A percentile compares a stretch with the other conserved stretches of the same genome.
phyloP scores from a whole-genome alignment of 1,139 yeast species.

The Candida tropicalis region DNA sequence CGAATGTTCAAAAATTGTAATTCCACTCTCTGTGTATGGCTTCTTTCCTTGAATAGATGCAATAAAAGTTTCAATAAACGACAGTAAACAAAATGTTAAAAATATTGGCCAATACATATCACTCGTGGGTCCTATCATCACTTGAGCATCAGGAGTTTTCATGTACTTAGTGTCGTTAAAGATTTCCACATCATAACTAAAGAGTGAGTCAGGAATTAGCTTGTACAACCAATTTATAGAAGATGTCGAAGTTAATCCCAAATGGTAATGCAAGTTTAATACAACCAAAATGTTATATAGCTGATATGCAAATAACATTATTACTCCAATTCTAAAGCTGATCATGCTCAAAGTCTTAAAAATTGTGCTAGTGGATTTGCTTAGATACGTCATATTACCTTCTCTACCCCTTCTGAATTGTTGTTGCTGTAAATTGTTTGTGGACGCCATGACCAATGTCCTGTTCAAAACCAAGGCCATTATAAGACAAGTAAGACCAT shows the following conservation, averaged over 20 bases:
- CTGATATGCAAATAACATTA: constrained; percentile 35
- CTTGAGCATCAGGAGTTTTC: constrained; percentile 34
- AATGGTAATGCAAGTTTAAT: constrained; percentile 29
- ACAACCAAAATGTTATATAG: constrained; percentile 40
- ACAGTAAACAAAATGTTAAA: constrained; percentile 60
- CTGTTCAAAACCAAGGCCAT: constrained; percentile 69
- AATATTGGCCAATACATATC: constrained; percentile 67
- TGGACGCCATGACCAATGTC: constrained; percentile 66
- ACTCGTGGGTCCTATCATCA: constrained; percentile 54
- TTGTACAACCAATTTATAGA: constrained; percentile 22
- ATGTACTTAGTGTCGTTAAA: constrained; percentile 33
- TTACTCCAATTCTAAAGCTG: constrained; percentile 39
- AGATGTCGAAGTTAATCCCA: constrained; percentile 23
- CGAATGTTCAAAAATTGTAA: constrained; percentile 74
- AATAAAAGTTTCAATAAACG: constrained; percentile 70
- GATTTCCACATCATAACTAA: constrained; percentile 36
- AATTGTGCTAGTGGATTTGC: constrained; percentile 21
- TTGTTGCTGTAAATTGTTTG: constrained; percentile 38
- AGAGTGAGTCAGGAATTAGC: constrained; percentile 26
- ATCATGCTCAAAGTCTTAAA: constrained; percentile 26
- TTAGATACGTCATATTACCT: constrained; percentile 7
- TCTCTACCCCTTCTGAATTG: constrained; percentile 19
- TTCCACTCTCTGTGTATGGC: constrained; percentile 67
- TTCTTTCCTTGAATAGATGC: constrained; percentile 59
- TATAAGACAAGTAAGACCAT: constrained; percentile 51